Evolutionary conservation across 179 eudicot species (phyloP).

Genomic region (Corrigiola litoralis): DNA sequence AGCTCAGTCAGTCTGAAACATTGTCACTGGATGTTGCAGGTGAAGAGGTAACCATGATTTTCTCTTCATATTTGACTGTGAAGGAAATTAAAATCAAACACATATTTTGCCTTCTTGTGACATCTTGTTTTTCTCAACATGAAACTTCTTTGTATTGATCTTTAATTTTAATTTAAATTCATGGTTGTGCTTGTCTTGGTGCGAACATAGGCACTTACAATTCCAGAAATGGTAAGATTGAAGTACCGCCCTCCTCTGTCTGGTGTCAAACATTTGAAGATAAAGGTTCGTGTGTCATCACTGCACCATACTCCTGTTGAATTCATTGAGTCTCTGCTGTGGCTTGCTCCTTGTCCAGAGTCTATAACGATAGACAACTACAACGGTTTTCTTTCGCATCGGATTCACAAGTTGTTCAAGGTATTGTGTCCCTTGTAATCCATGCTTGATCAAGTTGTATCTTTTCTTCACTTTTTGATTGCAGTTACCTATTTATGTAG

Average conservation of each 20-base stretch:
- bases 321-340: slow-evolving; percentile 11
- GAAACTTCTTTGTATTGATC: background rate
- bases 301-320: background rate
- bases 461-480: background rate
- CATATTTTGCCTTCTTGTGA: background rate
- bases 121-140: background rate
- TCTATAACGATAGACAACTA: slow-evolving; percentile 3
- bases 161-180: background rate
- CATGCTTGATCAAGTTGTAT: background rate
- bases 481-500: background rate
- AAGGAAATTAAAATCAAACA: background rate
- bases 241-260: slow-evolving; percentile 17
- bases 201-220: slow-evolving; percentile 10
- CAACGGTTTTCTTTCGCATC: no score
- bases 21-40: background rate
- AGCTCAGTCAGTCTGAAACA: slow-evolving; percentile 8
- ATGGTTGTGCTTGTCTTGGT: background rate
- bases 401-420: slow-evolving; percentile 2
- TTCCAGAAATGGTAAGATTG: slow-evolving; percentile 10
- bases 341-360: slow-evolving; percentile 20
- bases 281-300: slow-evolving; percentile 8
- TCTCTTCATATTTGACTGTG: no score
- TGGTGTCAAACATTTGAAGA: slow-evolving; percentile 11
- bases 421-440: no score
- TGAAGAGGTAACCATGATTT: slow-evolving; percentile 4